Conservation (phyloP, 192 early-diverging fungal genomes). For the Funneliformis mosseae region DNA sequence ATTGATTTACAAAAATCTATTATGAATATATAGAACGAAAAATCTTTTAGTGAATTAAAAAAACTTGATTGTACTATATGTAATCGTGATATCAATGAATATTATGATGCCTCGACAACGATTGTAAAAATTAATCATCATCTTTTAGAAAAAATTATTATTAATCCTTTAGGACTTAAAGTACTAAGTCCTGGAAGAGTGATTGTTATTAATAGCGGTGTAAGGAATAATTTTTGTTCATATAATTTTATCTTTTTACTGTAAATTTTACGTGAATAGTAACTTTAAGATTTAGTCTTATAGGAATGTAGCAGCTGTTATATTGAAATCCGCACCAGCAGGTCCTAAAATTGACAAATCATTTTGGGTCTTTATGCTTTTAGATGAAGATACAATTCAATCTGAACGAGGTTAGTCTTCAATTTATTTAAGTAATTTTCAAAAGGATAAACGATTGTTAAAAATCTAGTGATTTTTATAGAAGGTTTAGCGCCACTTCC, state of each 20-base stretch:
- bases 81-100: conserved; percentile 68
- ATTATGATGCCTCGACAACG: conserved; percentile 66
- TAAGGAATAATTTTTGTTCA: conserved; percentile 28
- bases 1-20: not conserved
- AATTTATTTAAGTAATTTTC: not conserved
- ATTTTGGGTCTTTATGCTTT: not conserved
- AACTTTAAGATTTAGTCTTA: conserved; percentile 51
- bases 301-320: conserved; percentile 66
- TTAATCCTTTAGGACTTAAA: conserved; percentile 59
- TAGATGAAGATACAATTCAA: not conserved
- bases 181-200: conserved; percentile 73
- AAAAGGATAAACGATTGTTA: not conserved
- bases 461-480: not conserved
- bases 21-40: conserved; percentile 51
- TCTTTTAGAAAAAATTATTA: conserved; percentile 60
- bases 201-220: conserved; percentile 72
- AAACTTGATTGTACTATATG: conserved; percentile 84
- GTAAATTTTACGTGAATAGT: not conserved
- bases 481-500: conserved; percentile 53
- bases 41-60: conserved; percentile 57
- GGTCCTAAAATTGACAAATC: not conserved
- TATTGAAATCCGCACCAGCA: conserved; percentile 47
- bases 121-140: conserved; percentile 56
- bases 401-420: not conserved
- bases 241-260: not conserved